Base-by-base conservation (phyloP, 768 basidiomycete genomes). In the Psilocybe sp. region DNA sequence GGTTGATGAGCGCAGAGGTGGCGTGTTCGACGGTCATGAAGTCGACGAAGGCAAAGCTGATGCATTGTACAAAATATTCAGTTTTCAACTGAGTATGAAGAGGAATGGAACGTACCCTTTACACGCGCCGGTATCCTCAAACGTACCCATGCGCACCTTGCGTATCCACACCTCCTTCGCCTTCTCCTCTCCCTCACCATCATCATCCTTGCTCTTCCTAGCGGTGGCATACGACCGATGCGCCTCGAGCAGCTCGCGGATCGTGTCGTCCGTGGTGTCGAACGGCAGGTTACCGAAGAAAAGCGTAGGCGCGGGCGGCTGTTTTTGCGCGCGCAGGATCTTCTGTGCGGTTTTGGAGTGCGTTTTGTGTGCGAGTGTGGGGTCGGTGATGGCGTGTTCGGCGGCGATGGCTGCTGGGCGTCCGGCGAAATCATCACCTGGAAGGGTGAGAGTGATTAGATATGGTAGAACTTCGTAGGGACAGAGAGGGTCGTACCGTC, bases 231-330 rank as follows among this genome's bases (percentile, higher is more conserved):
- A 65, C 51, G 46, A 61, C 42, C 74, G 76, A 70, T 91, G 90
- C 11, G 79, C 79, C 46, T 90, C 84, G 40, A 98, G 75, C 53
- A 95, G 62, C 57, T 82, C 80, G 43, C 82, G 76, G 45, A 97
- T 85, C 11, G 80, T 78, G 10, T 80, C 77, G 19, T 89, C 89
- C 5, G 90, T 95, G 11, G 93, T 84, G 62, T 92, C 89, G 64
- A 96, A 98, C 7, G 87, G 85, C 13, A 98, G 78, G 64, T 98
- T 98, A 8, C 96, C 96, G 18, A 98, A 65, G 76, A 98, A 98
- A 11, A 98, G 73, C 6, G 92, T 94, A 2, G 87, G 84, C 2
- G 82, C 89, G 36, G 92, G 80, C 1, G 85, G 82, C 64, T 93
- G 91, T 64, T 88, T 93, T 65, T 95, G 95, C 23, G 66, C 62